phyloP scores from a whole-genome alignment of 2,329 filamentous ascomycete species.

The Colletotrichum sp. region DNA sequence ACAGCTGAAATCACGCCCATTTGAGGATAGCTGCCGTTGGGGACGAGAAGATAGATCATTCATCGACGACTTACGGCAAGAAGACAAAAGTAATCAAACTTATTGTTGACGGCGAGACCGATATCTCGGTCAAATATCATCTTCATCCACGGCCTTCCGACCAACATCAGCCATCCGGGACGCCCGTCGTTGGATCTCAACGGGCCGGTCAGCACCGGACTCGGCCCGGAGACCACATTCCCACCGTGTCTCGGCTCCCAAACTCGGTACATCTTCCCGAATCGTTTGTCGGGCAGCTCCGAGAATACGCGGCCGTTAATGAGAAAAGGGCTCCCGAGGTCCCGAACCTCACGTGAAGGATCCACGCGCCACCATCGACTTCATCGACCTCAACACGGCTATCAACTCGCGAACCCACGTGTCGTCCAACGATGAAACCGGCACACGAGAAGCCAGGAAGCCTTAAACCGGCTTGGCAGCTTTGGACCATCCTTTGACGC shows the following conservation, averaged over 20 bases:
- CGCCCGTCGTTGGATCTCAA: not conserved
- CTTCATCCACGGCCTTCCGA: not conserved
- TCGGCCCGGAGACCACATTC: not conserved
- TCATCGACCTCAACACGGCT: not conserved
- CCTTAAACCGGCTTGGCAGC: not conserved
- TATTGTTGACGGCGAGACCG: not conserved
- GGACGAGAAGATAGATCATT: not conserved
- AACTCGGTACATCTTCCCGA: not conserved
- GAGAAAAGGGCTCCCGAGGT: not conserved
- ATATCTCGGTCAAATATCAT: not conserved
- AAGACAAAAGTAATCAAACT: accelerated
- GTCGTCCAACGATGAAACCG: not conserved
- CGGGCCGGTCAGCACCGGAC: not conserved
- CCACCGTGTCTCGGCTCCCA: not conserved
- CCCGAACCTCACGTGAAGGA: not conserved
- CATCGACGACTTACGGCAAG: not conserved
- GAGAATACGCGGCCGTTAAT: not conserved
- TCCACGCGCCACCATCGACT: not conserved
- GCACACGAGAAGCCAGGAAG: not conserved
- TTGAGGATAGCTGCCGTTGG: not conserved
- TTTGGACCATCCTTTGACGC: not conserved
- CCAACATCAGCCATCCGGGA: not conserved
- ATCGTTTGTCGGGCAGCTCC: not conserved
- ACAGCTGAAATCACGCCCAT: not conserved
- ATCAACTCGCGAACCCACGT: not conserved